These are phyloP conservation scores for Pseudogymnoascus sp. DNA, from an alignment of 2,329 filamentous ascomycete species.

Conservation along the genomic window DNA sequence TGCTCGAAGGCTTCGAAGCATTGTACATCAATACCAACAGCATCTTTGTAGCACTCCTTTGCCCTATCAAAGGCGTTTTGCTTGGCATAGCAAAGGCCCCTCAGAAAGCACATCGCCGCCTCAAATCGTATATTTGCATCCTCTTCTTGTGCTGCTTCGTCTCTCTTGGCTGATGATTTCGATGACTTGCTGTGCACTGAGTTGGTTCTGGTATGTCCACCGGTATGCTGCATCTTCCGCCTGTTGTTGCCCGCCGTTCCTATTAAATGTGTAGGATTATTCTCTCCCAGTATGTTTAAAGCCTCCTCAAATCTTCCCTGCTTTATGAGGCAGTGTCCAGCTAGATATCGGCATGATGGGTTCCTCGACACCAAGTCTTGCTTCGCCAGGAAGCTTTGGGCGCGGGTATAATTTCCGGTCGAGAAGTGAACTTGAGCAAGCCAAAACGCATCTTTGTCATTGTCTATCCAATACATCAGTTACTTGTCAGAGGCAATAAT, in stretches of 20 bases:
- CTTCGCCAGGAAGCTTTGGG: slow-evolving; percentile 75
- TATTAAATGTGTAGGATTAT: slow-evolving; percentile 86
- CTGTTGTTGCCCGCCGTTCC: slow-evolving; percentile 53
- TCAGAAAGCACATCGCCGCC: slow-evolving; percentile 92
- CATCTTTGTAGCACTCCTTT: slow-evolving; percentile 97
- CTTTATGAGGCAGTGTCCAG: slow-evolving; percentile 89
- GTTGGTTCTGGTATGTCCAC: slow-evolving; percentile 43
- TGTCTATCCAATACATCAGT: slow-evolving; percentile 48
- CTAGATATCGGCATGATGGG: slow-evolving; percentile 83
- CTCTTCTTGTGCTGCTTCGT: slow-evolving; percentile 48
- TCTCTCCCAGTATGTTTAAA: slow-evolving; percentile 76
- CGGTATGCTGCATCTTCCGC: slow-evolving; percentile 64
- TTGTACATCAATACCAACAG: slow-evolving; percentile 91
- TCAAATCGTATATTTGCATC: slow-evolving; percentile 75
- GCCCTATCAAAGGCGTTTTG: slow-evolving; percentile 95
- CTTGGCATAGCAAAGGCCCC: slow-evolving; percentile 90
- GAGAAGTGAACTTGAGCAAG: slow-evolving; percentile 97
- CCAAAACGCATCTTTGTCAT: slow-evolving; percentile 92
- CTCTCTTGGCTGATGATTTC: slow-evolving; percentile 21
- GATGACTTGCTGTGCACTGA: slow-evolving; percentile 38
- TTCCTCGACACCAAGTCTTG: slow-evolving; percentile 76
- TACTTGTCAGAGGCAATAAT: background rate
- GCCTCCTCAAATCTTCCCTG: slow-evolving; percentile 87
- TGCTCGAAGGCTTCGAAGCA: slow-evolving; percentile 98
- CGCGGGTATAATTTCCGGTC: slow-evolving; percentile 88